Percentiles rank a stretch among this genome's conserved stretches.
Conservation (phyloP, 495 filamentous ascomycete genomes). For the Trichoderma parareesei region DNA sequence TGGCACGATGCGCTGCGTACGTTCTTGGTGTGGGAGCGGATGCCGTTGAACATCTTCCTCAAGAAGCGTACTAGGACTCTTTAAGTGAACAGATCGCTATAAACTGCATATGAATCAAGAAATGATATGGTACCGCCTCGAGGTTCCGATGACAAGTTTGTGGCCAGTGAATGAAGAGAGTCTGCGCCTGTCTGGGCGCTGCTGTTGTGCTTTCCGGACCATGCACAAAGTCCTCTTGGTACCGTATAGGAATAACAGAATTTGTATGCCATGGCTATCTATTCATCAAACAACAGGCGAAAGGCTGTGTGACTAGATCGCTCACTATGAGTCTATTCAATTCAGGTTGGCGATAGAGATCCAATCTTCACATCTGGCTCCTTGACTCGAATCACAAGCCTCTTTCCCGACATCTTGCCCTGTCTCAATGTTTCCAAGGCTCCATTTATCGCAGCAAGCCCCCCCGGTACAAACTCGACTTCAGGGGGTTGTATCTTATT, state of each 20-base stretch:
- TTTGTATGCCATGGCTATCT: too few species aligned
- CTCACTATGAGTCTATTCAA: too few species aligned
- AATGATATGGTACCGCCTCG: too few species aligned
- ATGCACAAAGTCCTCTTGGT: too few species aligned
- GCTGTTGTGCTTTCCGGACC: too few species aligned
- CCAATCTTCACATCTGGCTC: slow-evolving; percentile 18
- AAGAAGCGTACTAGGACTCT: background rate
- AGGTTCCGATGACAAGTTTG: too few species aligned
- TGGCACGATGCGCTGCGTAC: background rate
- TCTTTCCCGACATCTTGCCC: slow-evolving; percentile 4
- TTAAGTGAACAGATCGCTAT: background rate
- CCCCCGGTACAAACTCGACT: background rate
- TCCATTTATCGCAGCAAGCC: slow-evolving; percentile 4
- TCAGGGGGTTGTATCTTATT: slow-evolving; percentile 5
- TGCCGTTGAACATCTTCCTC: background rate
- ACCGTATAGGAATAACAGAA: too few species aligned
- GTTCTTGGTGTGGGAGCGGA: background rate
- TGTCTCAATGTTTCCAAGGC: slow-evolving; percentile 5
- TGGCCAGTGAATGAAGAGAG: too few species aligned
- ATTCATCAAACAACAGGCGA: too few species aligned
- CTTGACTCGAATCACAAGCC: slow-evolving; percentile 4
- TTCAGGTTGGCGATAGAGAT: background rate
- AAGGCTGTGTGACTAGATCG: too few species aligned
- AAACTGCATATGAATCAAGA: too few species aligned
- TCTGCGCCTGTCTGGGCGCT: too few species aligned